Conservation (phyloP, 805 yeast species). For the Candida dendrica region DNA sequence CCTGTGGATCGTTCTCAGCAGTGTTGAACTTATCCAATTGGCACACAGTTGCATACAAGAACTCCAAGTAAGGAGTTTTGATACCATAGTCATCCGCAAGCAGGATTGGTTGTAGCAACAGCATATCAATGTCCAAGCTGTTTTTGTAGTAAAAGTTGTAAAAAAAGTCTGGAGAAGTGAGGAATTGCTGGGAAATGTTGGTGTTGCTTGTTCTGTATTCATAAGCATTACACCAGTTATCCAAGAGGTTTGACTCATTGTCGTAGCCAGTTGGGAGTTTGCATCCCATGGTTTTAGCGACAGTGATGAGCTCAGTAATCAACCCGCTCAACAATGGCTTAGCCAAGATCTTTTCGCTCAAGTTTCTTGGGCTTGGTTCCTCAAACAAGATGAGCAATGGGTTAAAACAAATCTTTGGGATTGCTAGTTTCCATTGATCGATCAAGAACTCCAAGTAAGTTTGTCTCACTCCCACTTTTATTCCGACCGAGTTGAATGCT, state of each 20-base stretch:
- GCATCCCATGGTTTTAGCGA: conserved; percentile 72
- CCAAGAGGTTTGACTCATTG: conserved; percentile 51
- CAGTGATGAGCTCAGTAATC: conserved; percentile 63
- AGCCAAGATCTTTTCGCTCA: conserved; percentile 65
- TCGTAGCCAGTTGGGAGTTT: conserved; percentile 64
- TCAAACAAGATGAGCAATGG: conserved; percentile 73
- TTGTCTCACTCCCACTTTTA: conserved; percentile 32
- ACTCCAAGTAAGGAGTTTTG: conserved; percentile 86
- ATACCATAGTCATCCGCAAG: conserved; percentile 84
- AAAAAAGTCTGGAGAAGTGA: conserved; percentile 52
- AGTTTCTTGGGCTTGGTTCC: conserved; percentile 49
- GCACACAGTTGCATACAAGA: conserved; percentile 70
- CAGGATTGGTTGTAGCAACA: conserved; percentile 78
- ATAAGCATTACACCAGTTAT: conserved; percentile 42
- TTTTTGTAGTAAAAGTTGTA: conserved; percentile 56
- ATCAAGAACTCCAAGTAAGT: conserved; percentile 53
- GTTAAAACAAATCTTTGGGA: conserved; percentile 71
- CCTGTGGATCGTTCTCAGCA: conserved; percentile 8
- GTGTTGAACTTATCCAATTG: conserved; percentile 38
- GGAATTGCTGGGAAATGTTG: conserved; percentile 16
- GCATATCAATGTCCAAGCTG: conserved; percentile 63
- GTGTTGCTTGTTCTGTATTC: conserved; percentile 19
- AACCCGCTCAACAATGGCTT: conserved; percentile 81
- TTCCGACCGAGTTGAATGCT: conserved; percentile 31
- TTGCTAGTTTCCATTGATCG: conserved; percentile 80